Base-by-base conservation (phyloP, 495 filamentous ascomycete genomes). In the Podospora fimiseda region DNA sequence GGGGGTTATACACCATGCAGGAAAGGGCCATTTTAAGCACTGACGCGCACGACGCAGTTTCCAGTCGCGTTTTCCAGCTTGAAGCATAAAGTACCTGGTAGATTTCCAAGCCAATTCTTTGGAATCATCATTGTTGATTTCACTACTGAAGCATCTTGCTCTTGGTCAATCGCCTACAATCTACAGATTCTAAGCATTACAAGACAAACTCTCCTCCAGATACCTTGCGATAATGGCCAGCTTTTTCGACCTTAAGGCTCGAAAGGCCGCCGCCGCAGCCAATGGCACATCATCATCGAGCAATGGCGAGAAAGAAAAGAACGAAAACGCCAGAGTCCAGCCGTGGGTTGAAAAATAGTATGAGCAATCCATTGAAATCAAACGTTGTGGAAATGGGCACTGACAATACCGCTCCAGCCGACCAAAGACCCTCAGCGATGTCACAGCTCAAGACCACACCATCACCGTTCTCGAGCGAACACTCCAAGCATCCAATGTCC, bases 271-370 rank as follows among this genome's bases (percentile, higher is more conserved):
- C 1, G 88, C 81, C 20, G 82, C 84, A 23, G 73, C 72, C 43
- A 72, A 76, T 19, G 67, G n/a, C n/a, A n/a, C n/a, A n/a, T n/a
- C n/a, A n/a, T n/a, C 76, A 43, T 68, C 67, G 5, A 74, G 77
- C 55, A 82, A 79, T 44, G 38, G 55, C 69, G 66, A 71, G 59
- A 78, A 77, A 43, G 58, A 67, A 51, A 77, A 78, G 58, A 88
- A 85, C 62, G 82, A 88, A 55, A 78, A 72, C 19, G 74, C 72
- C 33, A 79, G 81, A 56, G 73, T 84, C 30, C 91, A 96, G 62
- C 93, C 93, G 55, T 99, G 93, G 93, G 92, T 97, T 48, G 94
- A 97, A 75, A 99, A 99, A 89, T 98, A 98, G 94, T 96, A 81
- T 55, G 83, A 63, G 11, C n/a, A 2, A 36, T 15, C 24, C 16